These are phyloP conservation scores for Colletotrichum sojae DNA, from an alignment of 2,329 filamentous ascomycete genomes.

Conservation along the genomic window DNA sequence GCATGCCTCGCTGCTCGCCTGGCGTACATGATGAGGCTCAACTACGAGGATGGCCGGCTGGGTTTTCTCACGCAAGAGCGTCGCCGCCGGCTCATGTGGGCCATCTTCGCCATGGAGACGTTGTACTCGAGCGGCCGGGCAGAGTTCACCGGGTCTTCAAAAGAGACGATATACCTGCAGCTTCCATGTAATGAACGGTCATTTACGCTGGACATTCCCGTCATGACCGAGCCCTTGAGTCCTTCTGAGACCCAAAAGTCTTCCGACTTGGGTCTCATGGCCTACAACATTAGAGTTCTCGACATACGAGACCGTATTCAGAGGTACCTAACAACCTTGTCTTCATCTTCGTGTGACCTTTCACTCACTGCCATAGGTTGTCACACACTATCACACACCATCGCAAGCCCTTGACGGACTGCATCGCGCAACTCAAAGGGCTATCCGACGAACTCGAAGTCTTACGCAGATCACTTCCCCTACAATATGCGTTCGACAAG, in stretches of 20 bases:
- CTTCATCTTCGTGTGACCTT: neutral
- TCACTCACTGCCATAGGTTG: too few species aligned
- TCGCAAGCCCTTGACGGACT: conserved; percentile 36
- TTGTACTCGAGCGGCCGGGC: conserved; percentile 32
- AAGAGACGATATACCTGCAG: conserved; percentile 32
- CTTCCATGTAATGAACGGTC: conserved; percentile 32
- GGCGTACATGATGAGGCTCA: conserved; percentile 43
- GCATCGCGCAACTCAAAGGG: conserved; percentile 7
- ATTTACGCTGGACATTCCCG: conserved; percentile 30
- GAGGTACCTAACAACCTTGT: neutral
- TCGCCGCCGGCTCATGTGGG: conserved; percentile 44
- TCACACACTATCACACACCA: conserved; percentile 44
- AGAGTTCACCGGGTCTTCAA: conserved; percentile 31
- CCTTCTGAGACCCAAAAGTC: neutral
- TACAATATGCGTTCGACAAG: conserved; percentile 38
- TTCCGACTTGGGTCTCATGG: conserved; percentile 27
- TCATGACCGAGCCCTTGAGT: conserved; percentile 25
- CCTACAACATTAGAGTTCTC: conserved; percentile 29
- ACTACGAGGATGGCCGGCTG: conserved; percentile 42
- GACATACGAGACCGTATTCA: conserved; percentile 37
- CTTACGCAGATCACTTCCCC: conserved; percentile 34
- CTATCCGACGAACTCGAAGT: conserved; percentile 37
- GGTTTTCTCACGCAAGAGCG: conserved; percentile 42
- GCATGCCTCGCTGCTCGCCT: conserved; percentile 40
- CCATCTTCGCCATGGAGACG: conserved; percentile 41